Evolutionary conservation across 345 rosid species (phyloP), one percentile per base, ranked within the genome.

Genomic region (Camelina laxa): DNA sequence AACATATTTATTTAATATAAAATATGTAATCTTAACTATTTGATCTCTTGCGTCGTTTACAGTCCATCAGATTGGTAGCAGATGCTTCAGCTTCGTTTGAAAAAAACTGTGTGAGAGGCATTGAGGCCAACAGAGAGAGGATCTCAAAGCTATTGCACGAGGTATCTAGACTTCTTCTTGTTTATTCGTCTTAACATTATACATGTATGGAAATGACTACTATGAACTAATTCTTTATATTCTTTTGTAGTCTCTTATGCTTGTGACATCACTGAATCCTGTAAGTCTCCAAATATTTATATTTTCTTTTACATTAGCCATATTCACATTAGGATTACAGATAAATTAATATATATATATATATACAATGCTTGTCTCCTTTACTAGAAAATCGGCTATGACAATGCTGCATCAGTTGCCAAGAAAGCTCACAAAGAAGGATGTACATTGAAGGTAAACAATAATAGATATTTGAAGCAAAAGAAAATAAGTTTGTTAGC

Each of bases 391-490:
- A 88, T 89, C 65, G 97, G 97, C 24, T 91, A 89, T 65, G 98
- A 91, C 83, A 89, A 89, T 63, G 97, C 97, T 56, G 98, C 98
- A 4, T 89, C 95, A 53, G 95, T 91, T 82, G 98, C 97, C 63
- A 94, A 94, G 90, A 86, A 81, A 79, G 97, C 98, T 60, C 97
- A 94, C 79, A 91, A 88, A 78, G 98, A 91, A 77, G 98, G 97
- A 67, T 70, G 78, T 45, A 91, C 96, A 54, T 72, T 91, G 76
- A 94, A 94, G 98, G 98, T 89, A 65, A 80, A 30, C 33, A 54
- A 53, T 2, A 41, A 0, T 75, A 31, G n/a, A 48, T 14, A 49
- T 50, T 16, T 72, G 31, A 6, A 10, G 27, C 67, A 33, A 45
- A 35, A 70, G 11, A 54, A 55, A 42, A 16, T 27, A 67, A 8